Base-by-base conservation (phyloP, 345 rosid genomes). In the Aegle marmelos region DNA sequence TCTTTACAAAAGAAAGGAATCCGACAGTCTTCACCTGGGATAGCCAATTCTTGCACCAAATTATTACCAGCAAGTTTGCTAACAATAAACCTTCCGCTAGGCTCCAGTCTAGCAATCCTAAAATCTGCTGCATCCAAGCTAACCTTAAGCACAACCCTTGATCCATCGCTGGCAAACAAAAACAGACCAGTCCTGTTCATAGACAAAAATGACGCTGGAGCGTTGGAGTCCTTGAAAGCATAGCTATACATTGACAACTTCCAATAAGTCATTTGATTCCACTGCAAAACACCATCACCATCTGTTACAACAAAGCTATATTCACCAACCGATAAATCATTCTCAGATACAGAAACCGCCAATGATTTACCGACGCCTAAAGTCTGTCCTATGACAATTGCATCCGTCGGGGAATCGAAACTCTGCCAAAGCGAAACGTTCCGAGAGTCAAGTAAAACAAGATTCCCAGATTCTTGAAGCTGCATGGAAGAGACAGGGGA, bases 381-480 rank as follows among this genome's bases (percentile, higher is more conserved):
- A 1, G 74, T 30, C 27, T 81, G 84, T 21, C 84, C 81, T 1
- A 11, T 6, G n/a, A 81, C 71, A 2, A 81, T 9, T 14, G 84
- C 74, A 50, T 81, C 78, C 6, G 84, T 73, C 22, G 84, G 84
- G 60, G 74, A 28, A 36, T 60, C 75, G 45, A 81, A 77, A 31
- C 70, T 77, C 65, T 78, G 71, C 84, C 84, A 81, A 21, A 81
- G 68, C 13, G 84, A 77, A 27, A 41, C 65, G 30, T 73, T 73
- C 11, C 48, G 53, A 7, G 28, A 19, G 63, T 66, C 84, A 25
- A 81, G 70, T 2, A 81, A 17, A 13, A 77, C 80, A 16, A 81
- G 75, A 36, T 81, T 81, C 4, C 84, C 81, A 36, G 81, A 72
- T 21, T 81, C 84, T 3, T 36, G 76, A 67, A 81, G 84, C 65